Evolutionary conservation across 768 basidiomycete genomes (phyloP), one percentile per base, ranked within the genome.

Genomic region (Fistulinella prunicolor): DNA sequence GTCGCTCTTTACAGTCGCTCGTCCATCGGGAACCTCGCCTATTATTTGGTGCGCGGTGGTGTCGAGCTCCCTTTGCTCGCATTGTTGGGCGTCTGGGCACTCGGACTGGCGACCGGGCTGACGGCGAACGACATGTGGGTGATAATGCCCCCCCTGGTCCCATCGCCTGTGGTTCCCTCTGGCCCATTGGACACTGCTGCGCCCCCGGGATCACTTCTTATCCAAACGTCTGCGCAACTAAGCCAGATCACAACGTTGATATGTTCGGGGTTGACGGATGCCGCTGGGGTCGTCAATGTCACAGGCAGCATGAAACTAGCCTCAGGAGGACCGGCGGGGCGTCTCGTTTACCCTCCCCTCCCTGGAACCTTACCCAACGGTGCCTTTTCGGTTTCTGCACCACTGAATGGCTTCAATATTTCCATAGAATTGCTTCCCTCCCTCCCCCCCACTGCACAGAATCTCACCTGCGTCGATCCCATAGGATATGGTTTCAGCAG

Each of bases 301-400:
- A 37, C 45, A 34, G 32, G 32, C 2, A 7, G 19, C 8, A 3
- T 17, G 6, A 28, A 14, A 12, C n/a, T 28, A 3, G 12, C 14
- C 7, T 30, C 30, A 7, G 43, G 29, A n/a, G 10, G 14, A 9
- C 29, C 21, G 1, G 35, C 19, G 38, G 53, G 49, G 14, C 13
- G 4, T 14, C 17, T 53, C 22, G 57, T 42, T 29, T 60, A 57
- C 26, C 60, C 54, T 28, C 51, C 60, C 20, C 39, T 47, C 17
- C 5, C 32, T 10, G 26, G 6, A 28, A 6, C 5, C 26, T 6
- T 10, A 10, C 26, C 26, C 26, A 28, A 28, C 10, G 10, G 26
- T 34, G 12, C 32, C 14, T 34, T 16, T 16, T 6, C 9, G 9
- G 5, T 34, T 9, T 13, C 32, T 34, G 12, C 26, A 28, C 26